Base-by-base conservation (phyloP, 805 yeast genomes). In the Candida ovalis region DNA sequence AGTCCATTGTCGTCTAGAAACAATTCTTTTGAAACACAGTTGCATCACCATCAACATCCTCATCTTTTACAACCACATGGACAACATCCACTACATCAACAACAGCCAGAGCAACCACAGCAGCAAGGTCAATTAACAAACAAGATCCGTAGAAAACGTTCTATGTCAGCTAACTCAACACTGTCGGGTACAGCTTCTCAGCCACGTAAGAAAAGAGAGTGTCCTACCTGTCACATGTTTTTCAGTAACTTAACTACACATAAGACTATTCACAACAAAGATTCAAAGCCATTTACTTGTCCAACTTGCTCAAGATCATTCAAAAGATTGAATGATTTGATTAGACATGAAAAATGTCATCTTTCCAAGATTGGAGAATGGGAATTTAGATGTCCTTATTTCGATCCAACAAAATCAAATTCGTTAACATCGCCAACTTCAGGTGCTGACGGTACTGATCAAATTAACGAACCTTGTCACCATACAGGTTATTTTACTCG, bases 241-340 rank as follows among this genome's bases (percentile, higher is more conserved):
- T 90, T 84, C 65, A 80, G 88, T 47, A 90, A 89, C 62, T 71
- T 89, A 56, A 88, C 92, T 23, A 88, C 96, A 6, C 96, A 87
- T 66, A 81, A 81, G 63, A 79, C 90, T 1, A 86, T 89, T 17
- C 96, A 87, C 63, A 81, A 82, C 46, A 87, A 85, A 10, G 78
- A 82, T 19, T 74, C 81, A 15, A 75, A 95, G 50, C 96, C 96
- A 0, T 92, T 84, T 62, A 72, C 81, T 40, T 90, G 97, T 67
- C 73, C 78, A 38, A 78, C 82, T 30, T 90, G 97, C 65, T 74
- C 78, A 37, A 79, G 96, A 50, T 96, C 96, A 2, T 90, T 90
- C 68, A 88, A 94, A 15, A 75, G 97, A 50, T 84, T 91, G 39
- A 91, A 91, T 63, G 97, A 90, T 64, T 71, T 91, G 55, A 78